Conservation (phyloP, 2,329 filamentous ascomycete genomes). For the Pseudogymnoascus sp. region DNA sequence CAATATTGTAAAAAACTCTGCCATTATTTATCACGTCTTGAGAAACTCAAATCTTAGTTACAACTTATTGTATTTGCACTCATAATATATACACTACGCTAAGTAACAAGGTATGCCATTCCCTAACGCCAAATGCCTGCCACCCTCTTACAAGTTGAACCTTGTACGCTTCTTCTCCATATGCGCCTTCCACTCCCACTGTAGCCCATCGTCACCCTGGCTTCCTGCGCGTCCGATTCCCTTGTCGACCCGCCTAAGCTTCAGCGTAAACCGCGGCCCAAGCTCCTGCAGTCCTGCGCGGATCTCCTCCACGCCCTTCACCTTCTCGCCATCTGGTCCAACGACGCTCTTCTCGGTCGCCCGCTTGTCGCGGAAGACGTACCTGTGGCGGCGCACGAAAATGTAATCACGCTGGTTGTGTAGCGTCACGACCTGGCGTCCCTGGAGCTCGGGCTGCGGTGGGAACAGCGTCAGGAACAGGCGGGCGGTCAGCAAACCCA, state of each 20-base stretch:
- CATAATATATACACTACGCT: background rate
- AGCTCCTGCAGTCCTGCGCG: constrained; percentile 84
- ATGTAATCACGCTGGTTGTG: constrained; percentile 97
- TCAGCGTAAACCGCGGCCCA: constrained; percentile 75
- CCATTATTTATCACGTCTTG: too few species aligned
- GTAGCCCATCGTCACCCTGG: constrained; percentile 37
- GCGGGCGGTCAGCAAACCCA: constrained; percentile 80
- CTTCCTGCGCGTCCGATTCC: constrained; percentile 66
- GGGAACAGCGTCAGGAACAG: constrained; percentile 78
- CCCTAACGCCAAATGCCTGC: background rate
- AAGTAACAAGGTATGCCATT: background rate
- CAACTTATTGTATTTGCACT: background rate
- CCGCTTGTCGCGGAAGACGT: constrained; percentile 85
- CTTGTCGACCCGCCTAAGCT: constrained; percentile 84
- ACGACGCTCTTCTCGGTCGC: constrained; percentile 80
- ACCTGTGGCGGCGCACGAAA: constrained; percentile 83
- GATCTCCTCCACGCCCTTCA: constrained; percentile 79
- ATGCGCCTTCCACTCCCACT: constrained; percentile 94
- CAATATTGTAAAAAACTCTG: too few species aligned
- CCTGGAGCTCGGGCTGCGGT: constrained; percentile 71
- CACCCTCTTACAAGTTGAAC: constrained; percentile 68
- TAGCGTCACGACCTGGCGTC: constrained; percentile 81
- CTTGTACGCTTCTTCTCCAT: constrained; percentile 93
- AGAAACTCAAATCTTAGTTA: too few species aligned
- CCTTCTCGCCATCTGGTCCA: constrained; percentile 70